phyloP scores from a whole-genome alignment of 192 early-diverging fungal species.

The Coemansia sp. region DNA sequence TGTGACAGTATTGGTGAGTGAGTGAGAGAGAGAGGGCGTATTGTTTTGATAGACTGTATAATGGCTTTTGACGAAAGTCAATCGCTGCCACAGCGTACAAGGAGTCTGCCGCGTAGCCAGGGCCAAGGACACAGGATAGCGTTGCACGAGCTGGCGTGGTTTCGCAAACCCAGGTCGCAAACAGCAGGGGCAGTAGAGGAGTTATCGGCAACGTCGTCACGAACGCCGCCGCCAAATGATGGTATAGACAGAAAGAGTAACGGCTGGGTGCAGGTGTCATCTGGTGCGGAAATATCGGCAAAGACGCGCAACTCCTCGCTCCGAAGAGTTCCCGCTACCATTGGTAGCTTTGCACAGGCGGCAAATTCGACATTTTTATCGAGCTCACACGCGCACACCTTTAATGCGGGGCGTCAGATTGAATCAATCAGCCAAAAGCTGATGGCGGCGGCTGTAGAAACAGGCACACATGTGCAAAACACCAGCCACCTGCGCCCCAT shows the following conservation, averaged over 20 bases:
- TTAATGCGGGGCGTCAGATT: background rate
- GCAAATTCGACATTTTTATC: too few relatives aligned
- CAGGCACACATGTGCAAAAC: background rate
- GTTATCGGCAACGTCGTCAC: too few relatives aligned
- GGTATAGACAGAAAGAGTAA: too few relatives aligned
- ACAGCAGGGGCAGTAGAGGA: background rate
- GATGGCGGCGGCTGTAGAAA: slow-evolving; percentile 2
- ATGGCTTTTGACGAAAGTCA: slow-evolving; percentile 6
- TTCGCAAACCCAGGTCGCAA: slow-evolving; percentile 4
- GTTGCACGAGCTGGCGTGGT: slow-evolving; percentile 11
- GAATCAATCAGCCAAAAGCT: slow-evolving; percentile 19
- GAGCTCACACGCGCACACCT: slow-evolving; percentile 1
- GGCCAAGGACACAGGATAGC: background rate
- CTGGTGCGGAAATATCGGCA: too few relatives aligned
- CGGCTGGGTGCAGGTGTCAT: too few relatives aligned
- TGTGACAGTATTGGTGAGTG: too few relatives aligned
- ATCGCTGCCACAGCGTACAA: slow-evolving; percentile 5
- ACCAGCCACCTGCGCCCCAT: background rate
- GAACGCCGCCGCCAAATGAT: too few relatives aligned
- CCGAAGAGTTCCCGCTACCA: too few relatives aligned
- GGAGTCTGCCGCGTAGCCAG: background rate
- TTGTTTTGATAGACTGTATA: background rate
- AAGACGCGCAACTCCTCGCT: too few relatives aligned
- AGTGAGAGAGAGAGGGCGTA: too few relatives aligned
- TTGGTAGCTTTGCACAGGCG: too few relatives aligned